These are phyloP conservation scores for Triangularia verruculosa DNA, from an alignment of 2,329 filamentous ascomycete genomes.

Conservation along the genomic window DNA sequence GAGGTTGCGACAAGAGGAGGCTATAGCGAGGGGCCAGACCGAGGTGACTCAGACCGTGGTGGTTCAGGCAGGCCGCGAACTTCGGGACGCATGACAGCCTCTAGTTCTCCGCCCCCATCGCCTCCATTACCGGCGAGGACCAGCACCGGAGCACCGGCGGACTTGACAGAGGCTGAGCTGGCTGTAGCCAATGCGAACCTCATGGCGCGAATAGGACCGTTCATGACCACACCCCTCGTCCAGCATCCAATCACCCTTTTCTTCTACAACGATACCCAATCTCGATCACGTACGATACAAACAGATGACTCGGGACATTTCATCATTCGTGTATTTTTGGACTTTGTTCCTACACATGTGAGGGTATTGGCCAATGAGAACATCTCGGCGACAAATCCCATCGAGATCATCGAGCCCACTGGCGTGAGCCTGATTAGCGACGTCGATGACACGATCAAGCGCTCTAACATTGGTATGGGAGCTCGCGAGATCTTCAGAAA, in stretches of 20 bases:
- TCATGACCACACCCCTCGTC: slow-evolving; percentile 79
- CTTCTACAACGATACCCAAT: slow-evolving; percentile 85
- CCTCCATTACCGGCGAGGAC: slow-evolving; percentile 41
- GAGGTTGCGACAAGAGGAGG: slow-evolving; percentile 66
- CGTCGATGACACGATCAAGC: slow-evolving; percentile 96
- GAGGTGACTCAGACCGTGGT: slow-evolving; percentile 16
- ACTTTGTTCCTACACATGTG: slow-evolving; percentile 88
- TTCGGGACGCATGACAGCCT: background rate
- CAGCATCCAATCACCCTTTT: slow-evolving; percentile 82
- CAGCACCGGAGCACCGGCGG: slow-evolving; percentile 34
- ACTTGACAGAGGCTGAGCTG: slow-evolving; percentile 75
- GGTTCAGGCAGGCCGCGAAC: background rate
- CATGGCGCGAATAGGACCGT: slow-evolving; percentile 83
- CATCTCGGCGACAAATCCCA: slow-evolving; percentile 74
- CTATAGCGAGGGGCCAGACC: slow-evolving; percentile 61
- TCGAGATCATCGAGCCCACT: slow-evolving; percentile 70
- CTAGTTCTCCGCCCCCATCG: slow-evolving; percentile 42
- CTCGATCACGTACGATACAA: slow-evolving; percentile 77
- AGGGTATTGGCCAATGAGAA: slow-evolving; percentile 82
- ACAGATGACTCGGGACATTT: slow-evolving; percentile 94
- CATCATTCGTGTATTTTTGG: slow-evolving; percentile 70
- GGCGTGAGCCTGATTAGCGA: slow-evolving; percentile 95
- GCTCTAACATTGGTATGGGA: slow-evolving; percentile 83
- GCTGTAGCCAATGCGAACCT: slow-evolving; percentile 79
- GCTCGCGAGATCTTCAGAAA: slow-evolving; percentile 95